Conservation (phyloP, 2,329 filamentous ascomycete species). For the Colletotrichum spaethianum region DNA sequence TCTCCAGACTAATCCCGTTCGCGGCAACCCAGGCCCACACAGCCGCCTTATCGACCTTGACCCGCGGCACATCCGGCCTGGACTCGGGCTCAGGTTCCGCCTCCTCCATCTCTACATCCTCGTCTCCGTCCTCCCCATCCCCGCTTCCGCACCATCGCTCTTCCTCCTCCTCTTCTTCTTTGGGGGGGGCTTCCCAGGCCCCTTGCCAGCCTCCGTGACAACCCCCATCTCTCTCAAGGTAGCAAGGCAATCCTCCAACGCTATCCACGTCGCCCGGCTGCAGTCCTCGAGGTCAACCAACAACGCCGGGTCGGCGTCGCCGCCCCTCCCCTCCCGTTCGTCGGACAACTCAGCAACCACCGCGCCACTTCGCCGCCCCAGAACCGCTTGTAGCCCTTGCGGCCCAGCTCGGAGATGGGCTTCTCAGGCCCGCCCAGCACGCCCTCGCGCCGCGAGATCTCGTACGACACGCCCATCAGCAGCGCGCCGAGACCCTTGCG, state of each 20-base stretch:
- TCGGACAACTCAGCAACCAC: slow-evolving; percentile 64
- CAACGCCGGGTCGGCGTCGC: slow-evolving; percentile 41
- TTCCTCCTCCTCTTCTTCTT: slow-evolving; percentile 34
- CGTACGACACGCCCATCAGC: slow-evolving; percentile 94
- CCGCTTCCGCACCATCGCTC: slow-evolving; percentile 30
- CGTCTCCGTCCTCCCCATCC: slow-evolving; percentile 43
- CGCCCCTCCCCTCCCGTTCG: slow-evolving; percentile 13
- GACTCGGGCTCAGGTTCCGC: slow-evolving; percentile 48
- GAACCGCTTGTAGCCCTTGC: slow-evolving; percentile 85
- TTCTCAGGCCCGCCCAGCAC: slow-evolving; percentile 94
- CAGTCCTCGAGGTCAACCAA: slow-evolving; percentile 79
- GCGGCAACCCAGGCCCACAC: slow-evolving; percentile 77
- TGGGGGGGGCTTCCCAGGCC: slow-evolving; percentile 53
- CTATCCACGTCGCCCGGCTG: slow-evolving; percentile 85
- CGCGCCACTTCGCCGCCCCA: slow-evolving; percentile 89
- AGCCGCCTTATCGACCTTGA: slow-evolving; percentile 67
- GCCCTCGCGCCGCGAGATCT: slow-evolving; percentile 86
- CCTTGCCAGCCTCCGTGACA: slow-evolving; percentile 69
- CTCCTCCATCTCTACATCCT: slow-evolving; percentile 44
- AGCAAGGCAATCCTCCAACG: slow-evolving; percentile 84
- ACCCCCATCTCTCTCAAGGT: slow-evolving; percentile 87
- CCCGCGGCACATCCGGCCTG: slow-evolving; percentile 56
- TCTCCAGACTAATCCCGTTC: slow-evolving; percentile 74
- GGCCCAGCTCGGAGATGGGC: slow-evolving; percentile 88
- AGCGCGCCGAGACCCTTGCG: slow-evolving; percentile 89